phyloP scores from a whole-genome alignment of 2,329 filamentous ascomycete genomes.

The Pseudofabraea citricarpa region DNA sequence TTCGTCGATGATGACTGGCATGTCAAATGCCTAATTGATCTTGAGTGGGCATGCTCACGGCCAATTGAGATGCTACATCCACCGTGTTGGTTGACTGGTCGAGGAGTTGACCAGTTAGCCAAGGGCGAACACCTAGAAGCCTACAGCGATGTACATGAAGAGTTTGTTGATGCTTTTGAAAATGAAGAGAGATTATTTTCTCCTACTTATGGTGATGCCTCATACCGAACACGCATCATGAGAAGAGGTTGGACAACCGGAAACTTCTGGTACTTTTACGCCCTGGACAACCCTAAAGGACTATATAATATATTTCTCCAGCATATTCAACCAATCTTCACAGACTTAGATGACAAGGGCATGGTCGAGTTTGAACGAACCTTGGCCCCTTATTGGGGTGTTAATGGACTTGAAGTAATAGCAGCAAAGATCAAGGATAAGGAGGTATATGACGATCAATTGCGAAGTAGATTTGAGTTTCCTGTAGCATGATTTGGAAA shows the following conservation, averaged over 20 bases:
- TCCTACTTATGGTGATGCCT: slow-evolving; percentile 6
- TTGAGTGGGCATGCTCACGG: slow-evolving; percentile 28
- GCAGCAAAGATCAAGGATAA: slow-evolving; percentile 6
- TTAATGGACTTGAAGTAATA: slow-evolving; percentile 4
- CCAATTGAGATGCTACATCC: slow-evolving; percentile 26
- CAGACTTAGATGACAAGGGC: neutral
- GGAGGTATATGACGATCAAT: slow-evolving; percentile 8
- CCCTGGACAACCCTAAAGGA: slow-evolving; percentile 18
- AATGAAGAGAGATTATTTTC: slow-evolving; percentile 14
- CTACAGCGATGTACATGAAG: slow-evolving; percentile 9
- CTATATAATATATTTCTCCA: slow-evolving; percentile 17
- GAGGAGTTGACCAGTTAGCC: slow-evolving; percentile 9
- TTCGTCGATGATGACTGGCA: slow-evolving; percentile 32
- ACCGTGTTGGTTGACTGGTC: slow-evolving; percentile 27
- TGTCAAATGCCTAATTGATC: slow-evolving; percentile 28
- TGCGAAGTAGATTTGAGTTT: too few species aligned
- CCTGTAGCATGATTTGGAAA: too few species aligned
- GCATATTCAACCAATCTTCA: slow-evolving; percentile 18
- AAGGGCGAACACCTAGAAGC: slow-evolving; percentile 12
- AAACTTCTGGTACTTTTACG: slow-evolving; percentile 20
- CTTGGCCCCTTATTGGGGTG: slow-evolving; percentile 9
- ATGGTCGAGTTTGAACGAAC: slow-evolving; percentile 3
- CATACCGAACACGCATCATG: slow-evolving; percentile 13
- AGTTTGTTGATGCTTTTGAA: slow-evolving; percentile 17
- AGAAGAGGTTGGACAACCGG: slow-evolving; percentile 16